Base-by-base conservation (phyloP, 306 rosid species). In the Quercus ilex region DNA sequence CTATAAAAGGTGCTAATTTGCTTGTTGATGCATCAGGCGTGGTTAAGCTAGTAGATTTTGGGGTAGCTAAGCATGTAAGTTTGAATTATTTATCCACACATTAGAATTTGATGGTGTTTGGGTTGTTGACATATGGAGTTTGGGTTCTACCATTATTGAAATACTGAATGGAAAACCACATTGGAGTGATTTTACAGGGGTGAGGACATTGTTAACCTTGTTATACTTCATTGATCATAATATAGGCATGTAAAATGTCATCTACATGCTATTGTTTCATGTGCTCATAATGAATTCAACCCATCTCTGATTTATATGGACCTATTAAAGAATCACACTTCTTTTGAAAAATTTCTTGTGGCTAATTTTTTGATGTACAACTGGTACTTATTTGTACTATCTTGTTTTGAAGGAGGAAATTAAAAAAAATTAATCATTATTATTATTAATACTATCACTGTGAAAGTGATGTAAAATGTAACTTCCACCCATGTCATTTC, bases 31-130 rank as follows among this genome's bases (percentile, higher is more conserved):
- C 92, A 18, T 85, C 85, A 1, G 97, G 99, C 41, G 88, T 70
- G 10, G 98, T 95, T 75, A 95, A 95, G 84, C 99, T 95, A 69
- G 98, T 93, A n/a, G 99, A 92, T 90, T 95, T 95, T 60, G 98
- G 99, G 73, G 90, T 95, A 90, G 92, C 99, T 13, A 95, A 95
- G 86, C 88, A 82, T 83, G 99, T 95, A 79, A 90, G 99, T 90
- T 57, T 80, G 74, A 17, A 67, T 28, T 64, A 46, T 83, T 62
- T 71, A 13, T 57, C 69, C 56, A 74, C 79, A 46, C 64, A 33
- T 65, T 46, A 35, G 49, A 25, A 7, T 49, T 21, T 73, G 56
- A 52, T 53, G 6, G 8, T 70, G 6, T 1, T 33, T 86, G 87
- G 85, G 99, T 96, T 60, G 85, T 92, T 71, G 99, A 95, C 80